Base-by-base conservation (phyloP, 1,284 basidiomycete species). In the Sanghuangporus weigelae region DNA sequence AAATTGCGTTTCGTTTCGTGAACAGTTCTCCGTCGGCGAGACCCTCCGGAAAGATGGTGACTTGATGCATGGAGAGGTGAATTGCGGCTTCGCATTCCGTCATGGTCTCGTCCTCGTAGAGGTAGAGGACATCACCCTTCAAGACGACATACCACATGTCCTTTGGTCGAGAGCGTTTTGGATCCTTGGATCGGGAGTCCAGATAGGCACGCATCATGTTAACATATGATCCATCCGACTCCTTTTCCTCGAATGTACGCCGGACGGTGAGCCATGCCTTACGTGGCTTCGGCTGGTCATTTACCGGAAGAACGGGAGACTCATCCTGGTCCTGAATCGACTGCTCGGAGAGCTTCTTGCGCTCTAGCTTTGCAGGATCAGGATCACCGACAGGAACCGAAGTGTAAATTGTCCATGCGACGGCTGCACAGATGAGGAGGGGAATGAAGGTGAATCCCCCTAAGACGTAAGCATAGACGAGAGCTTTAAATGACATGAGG, bases 21-120 rank as follows among this genome's bases (percentile, higher is more conserved):
- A 92, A 98, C 64, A 97, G 79, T 75, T 96, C 94, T 36, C 89
- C 94, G 68, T 95, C 93, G 62, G 82, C 75, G 26, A 89, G 77
- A 21, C 84, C 85, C 69, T 89, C 87, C 12, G 90, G 89, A 72
- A 83, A 91, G 49, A 96, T 78, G 26, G 81, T 76, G 46, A 95
- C 88, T 57, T 88, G 81, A 73, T 94, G 90, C 8, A 85, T 76
- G 56, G 86, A 79, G 57, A 97, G 77, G 72, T 95, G 89, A 57
- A 98, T 84, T 11, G 87, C 94, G 2, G 89, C 92, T 69, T 90
- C 88, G 75, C 92, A 94, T 70, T 96, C 93, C 51, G 83, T 83
- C 86, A 92, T 91, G 31, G 80, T 81, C 75, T 96, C 92, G 74
- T 95, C 91, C 73, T 96, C 92, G 76, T 96, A 96, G 21, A 98